Evolutionary conservation across 2,329 filamentous ascomycete genomes (phyloP).

Genomic region (Fusarium sp.): DNA sequence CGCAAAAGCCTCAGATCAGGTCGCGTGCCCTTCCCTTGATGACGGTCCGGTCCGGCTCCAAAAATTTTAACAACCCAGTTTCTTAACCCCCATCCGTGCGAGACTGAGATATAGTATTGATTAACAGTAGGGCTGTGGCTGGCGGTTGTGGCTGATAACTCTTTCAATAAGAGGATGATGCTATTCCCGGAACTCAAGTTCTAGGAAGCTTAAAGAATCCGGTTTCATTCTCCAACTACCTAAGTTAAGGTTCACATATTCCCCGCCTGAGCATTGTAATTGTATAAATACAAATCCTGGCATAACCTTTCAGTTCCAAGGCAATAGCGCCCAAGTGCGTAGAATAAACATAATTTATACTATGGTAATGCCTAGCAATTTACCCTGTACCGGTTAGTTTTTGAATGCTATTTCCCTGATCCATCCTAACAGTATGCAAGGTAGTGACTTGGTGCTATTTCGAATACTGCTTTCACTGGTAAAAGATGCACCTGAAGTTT

Average conservation of each 20-base stretch:
- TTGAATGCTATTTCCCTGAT: background rate
- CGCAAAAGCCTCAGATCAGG: constrained; percentile 14
- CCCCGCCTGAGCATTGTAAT: no score
- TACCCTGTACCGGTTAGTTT: background rate
- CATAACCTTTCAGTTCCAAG: no score
- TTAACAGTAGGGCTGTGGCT: constrained; percentile 14
- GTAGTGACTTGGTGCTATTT: background rate
- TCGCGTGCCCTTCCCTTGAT: constrained; percentile 27
- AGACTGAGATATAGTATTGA: background rate
- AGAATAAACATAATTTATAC: no score
- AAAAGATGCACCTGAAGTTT: background rate
- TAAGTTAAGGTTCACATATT: background rate
- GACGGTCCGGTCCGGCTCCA: constrained; percentile 34
- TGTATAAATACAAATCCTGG: no score
- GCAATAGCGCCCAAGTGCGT: no score
- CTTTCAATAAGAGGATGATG: background rate
- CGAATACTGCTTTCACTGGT: background rate
- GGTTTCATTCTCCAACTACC: background rate
- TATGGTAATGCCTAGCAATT: no score
- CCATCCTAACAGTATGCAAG: no score
- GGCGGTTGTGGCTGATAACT: constrained; percentile 8
- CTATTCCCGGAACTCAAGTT: background rate
- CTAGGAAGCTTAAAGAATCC: no score
- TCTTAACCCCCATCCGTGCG: constrained; percentile 19
- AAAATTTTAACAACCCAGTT: background rate